Evolutionary conservation across 2,329 filamentous ascomycete species (phyloP), one percentile per base, ranked within the genome.

Genomic region (Neocatenulostroma microsporum): DNA sequence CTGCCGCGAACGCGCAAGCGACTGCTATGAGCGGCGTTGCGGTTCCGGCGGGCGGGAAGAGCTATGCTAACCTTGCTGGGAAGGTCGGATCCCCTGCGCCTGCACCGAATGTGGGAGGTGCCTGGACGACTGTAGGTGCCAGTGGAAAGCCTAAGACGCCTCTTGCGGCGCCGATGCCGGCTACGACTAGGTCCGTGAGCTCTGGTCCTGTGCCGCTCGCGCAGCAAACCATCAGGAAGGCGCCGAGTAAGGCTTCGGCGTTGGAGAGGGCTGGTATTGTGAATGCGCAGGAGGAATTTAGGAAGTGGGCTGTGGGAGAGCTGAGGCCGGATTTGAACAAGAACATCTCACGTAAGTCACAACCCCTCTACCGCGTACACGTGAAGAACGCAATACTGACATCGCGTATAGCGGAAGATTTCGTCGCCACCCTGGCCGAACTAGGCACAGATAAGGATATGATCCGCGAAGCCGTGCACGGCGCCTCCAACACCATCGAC

Each of bases 101-200:
- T 5, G 53, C 67, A 38, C 54, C 67, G 15, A 24, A 24, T n/a
- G 55, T 66, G n/a, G 61, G 69, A 37, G 68, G 72, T 40, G 86
- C 87, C 2, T 98, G 91, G 91, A 89, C 88, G 9, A 96, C 88
- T 1, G 89, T 98, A 26, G 91, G 91, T 31, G 87, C 89, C 21
- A 82, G 88, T 48, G 91, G 91, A 11, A 98, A 95, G 67, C 76
- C 84, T 33, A 96, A 94, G 68, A 67, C 76, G 19, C 82, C 84
- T 5, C 73, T 72, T 3, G 72, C 78, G 11, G 64, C 71, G 2
- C 68, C 71, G 45, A 50, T 63, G 14, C 62, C 67, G 34, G 28
- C 28, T 18, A 18, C 40, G 14, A 64, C 58, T 17, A 60, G 73
- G 26, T 63, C 71, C 12, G 59, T 64, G 24, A 73, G 68, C 48